Conservation (phyloP, 257 asterid species). For the Thymus mandschuricus region DNA sequence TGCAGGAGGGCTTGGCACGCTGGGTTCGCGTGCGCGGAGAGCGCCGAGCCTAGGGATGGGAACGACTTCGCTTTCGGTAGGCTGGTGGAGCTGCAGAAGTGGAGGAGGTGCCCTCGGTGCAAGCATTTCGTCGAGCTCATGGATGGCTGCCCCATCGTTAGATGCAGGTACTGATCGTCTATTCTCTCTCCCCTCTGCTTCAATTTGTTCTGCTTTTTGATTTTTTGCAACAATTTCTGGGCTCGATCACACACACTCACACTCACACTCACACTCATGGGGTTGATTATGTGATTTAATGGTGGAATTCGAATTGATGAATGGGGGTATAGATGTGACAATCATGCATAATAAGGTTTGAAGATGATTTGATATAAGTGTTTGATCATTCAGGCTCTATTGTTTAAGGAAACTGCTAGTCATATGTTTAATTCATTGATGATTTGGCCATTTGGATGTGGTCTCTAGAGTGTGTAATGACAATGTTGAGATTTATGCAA, state of each 20-base stretch:
- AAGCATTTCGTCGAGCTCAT: slow-evolving; percentile 14
- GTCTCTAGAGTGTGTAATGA: background rate
- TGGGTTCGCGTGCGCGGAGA: slow-evolving; percentile 59
- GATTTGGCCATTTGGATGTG: background rate
- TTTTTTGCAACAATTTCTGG: background rate
- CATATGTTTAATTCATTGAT: background rate
- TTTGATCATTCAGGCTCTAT: background rate
- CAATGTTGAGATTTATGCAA: no score
- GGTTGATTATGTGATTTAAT: background rate
- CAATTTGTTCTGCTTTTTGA: background rate
- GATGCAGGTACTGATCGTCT: background rate
- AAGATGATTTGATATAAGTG: background rate
- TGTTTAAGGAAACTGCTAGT: background rate
- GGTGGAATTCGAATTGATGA: background rate
- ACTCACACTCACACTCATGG: no score
- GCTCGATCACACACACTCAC: no score
- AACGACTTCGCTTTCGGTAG: slow-evolving; percentile 54
- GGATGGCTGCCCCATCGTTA: background rate
- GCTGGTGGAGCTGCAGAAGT: background rate
- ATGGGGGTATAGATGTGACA: background rate
- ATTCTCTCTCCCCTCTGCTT: background rate
- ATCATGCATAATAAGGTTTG: no score
- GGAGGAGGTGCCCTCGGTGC: slow-evolving; percentile 16
- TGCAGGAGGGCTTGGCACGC: slow-evolving; percentile 61
- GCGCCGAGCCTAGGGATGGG: slow-evolving; percentile 45